phyloP scores from a whole-genome alignment of 768 basidiomycete species.

The Dentipellis sp. region DNA sequence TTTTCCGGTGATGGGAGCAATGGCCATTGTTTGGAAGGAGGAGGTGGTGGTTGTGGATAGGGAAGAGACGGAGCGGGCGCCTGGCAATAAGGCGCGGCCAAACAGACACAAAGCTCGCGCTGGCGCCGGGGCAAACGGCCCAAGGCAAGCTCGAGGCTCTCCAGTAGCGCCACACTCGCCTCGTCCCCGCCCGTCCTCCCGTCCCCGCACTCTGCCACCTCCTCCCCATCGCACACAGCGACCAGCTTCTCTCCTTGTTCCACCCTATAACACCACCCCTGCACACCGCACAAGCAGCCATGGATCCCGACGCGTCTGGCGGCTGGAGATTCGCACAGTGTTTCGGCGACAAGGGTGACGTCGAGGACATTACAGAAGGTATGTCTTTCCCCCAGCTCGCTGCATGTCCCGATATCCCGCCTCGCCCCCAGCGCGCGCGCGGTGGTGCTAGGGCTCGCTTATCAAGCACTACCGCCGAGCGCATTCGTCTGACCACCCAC shows the following conservation, averaged over 20 bases:
- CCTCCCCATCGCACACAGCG: neutral
- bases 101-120: conserved; percentile 18
- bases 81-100: conserved; percentile 3
- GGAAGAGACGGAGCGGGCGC: conserved; percentile 10
- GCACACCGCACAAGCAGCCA: conserved; percentile 23
- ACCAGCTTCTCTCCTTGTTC: neutral
- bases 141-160: neutral
- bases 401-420: conserved; percentile 5
- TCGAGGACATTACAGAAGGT: conserved; percentile 99
- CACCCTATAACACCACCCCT: conserved; percentile 16
- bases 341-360: conserved; percentile 99
- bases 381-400: conserved; percentile 17
- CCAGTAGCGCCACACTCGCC: neutral
- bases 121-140: neutral
- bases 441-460: neutral
- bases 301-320: conserved; percentile 81
- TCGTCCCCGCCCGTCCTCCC: neutral
- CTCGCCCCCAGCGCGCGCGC: conserved; percentile 1
- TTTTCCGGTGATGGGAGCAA: conserved; percentile 88
- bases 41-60: conserved; percentile 19
- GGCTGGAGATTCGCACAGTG: conserved; percentile 99
- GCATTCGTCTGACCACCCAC: conserved; percentile 7
- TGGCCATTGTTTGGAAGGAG: conserved; percentile 45
- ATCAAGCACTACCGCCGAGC: conserved; percentile 2
- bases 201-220: neutral